Conservation (phyloP, 768 basidiomycete genomes). For the Termitomyces bulborhizus region DNA sequence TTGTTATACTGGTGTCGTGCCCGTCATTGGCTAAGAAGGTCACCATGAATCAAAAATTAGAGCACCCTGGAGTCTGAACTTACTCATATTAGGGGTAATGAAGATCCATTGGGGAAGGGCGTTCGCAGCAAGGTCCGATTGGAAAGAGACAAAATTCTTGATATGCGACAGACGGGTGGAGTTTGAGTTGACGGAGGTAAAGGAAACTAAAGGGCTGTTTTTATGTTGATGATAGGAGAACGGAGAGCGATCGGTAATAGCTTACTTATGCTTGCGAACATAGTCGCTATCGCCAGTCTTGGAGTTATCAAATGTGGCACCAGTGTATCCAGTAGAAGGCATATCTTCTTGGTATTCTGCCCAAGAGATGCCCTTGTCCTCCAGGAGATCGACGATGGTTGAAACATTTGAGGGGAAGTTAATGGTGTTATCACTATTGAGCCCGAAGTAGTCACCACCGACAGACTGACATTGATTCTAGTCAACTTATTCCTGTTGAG, state of each 20-base stretch:
- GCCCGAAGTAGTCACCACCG: slow-evolving; percentile 28
- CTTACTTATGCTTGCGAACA: slow-evolving; percentile 26
- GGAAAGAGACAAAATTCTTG: slow-evolving; percentile 61
- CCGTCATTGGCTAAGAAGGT: slow-evolving; percentile 37
- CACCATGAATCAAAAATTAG: slow-evolving; percentile 1
- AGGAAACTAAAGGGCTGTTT: slow-evolving; percentile 40
- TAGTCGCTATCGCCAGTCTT: slow-evolving; percentile 19
- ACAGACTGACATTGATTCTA: slow-evolving; percentile 2
- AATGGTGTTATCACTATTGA: slow-evolving; percentile 30
- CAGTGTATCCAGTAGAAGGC: slow-evolving; percentile 42
- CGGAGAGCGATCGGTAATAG: neutral
- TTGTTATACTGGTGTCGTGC: slow-evolving; percentile 55
- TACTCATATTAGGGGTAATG: slow-evolving; percentile 52
- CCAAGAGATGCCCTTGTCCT: slow-evolving; percentile 55
- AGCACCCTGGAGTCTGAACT: slow-evolving; percentile 10
- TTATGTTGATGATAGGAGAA: neutral
- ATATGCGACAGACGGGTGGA: slow-evolving; percentile 34
- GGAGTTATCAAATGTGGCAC: slow-evolving; percentile 24
- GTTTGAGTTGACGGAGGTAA: slow-evolving; percentile 42
- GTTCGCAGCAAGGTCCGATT: slow-evolving; percentile 43
- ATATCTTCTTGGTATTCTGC: slow-evolving; percentile 55
- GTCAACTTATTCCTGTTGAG: slow-evolving; percentile 9
- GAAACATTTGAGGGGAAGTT: slow-evolving; percentile 44
- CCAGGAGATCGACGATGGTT: slow-evolving; percentile 55
- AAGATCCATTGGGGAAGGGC: slow-evolving; percentile 55